These are phyloP conservation scores for Solanum corneliomulleri DNA, from an alignment of 257 asterid genomes.

Conservation along the genomic window DNA sequence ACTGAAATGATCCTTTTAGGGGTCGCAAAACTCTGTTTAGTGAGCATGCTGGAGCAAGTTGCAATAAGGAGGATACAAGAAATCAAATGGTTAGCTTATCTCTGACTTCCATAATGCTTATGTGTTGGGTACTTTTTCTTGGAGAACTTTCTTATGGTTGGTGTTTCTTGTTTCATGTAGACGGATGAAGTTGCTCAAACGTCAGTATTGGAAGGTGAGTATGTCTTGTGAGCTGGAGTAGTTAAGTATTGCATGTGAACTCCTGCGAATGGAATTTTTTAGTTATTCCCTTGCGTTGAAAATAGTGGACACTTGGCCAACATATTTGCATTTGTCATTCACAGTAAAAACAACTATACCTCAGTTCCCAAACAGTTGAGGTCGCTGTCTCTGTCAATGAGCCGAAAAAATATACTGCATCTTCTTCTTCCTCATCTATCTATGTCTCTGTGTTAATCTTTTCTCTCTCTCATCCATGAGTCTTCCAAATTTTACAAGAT, in stretches of 20 bases:
- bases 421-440: not conserved
- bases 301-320: not conserved
- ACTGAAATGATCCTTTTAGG: slow-evolving; percentile 17
- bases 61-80: slow-evolving; percentile 27
- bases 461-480: not conserved
- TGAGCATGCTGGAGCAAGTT: slow-evolving; percentile 31
- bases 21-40: slow-evolving; percentile 23
- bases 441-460: not conserved
- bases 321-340: not conserved
- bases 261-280: not conserved
- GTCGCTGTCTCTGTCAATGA: not conserved
- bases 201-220: slow-evolving; percentile 56
- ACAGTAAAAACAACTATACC: not conserved
- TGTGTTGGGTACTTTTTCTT: not conserved
- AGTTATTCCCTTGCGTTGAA: not conserved
- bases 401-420: not conserved
- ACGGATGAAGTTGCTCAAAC: slow-evolving; percentile 24
- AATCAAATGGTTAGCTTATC: slow-evolving; percentile 31
- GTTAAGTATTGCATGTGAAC: not conserved
- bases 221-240: slow-evolving; percentile 6
- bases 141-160: not conserved
- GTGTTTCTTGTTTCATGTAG: slow-evolving; percentile 27
- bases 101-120: not conserved
- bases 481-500: not conserved
- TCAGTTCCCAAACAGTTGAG: not conserved